Base-by-base conservation (phyloP, 768 basidiomycete genomes). In the Cyclocybe cylindracea region DNA sequence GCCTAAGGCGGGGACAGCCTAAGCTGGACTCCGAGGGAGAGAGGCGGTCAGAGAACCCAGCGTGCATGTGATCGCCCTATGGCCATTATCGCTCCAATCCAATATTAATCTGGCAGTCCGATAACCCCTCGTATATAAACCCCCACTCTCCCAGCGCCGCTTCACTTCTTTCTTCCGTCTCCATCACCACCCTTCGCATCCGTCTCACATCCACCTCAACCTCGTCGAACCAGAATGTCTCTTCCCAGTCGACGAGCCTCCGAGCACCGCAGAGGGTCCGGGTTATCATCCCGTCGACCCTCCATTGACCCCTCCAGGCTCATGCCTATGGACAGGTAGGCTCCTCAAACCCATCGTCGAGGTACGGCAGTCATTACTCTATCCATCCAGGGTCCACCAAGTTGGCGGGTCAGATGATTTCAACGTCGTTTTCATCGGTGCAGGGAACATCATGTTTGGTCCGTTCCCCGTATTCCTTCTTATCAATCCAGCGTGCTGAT, bases 371-470 rank as follows among this genome's bases (percentile, higher is more conserved):
- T 45, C 46, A 36, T 41, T 54, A 24, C n/a, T 33, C 4, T 37
- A n/a, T 42, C 40, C 46, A n/a, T 52, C 10, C 10, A 85, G 81
- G 65, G 66, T 71, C 49, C 70, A 71, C 58, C 77, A 81, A 44
- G 64, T 84, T 48, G 76, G 75, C 48, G 86, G 85, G 11, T 70
- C 82, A 43, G 83, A 88, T 58, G 78, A 87, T 63, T 97, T 97
- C 79, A 96, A 97, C 68, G 86, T 98, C 48, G 84, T 96, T 67
- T 94, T 96, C 70, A 78, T 98, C 60, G 95, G 95, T 45, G 95
- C 95, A 24, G 95, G 94, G 11, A 96, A 97, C 73, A 95, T 98
- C 74, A 97, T 97, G 94, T 98, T 98, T 66, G 95, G 94, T 84
- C 47, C 50, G 39, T 45, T 40, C 19, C 6, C 7, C 10, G 32